These are phyloP conservation scores for Lachnellula hyalina DNA, from an alignment of 2,329 filamentous ascomycete genomes.

Conservation along the genomic window DNA sequence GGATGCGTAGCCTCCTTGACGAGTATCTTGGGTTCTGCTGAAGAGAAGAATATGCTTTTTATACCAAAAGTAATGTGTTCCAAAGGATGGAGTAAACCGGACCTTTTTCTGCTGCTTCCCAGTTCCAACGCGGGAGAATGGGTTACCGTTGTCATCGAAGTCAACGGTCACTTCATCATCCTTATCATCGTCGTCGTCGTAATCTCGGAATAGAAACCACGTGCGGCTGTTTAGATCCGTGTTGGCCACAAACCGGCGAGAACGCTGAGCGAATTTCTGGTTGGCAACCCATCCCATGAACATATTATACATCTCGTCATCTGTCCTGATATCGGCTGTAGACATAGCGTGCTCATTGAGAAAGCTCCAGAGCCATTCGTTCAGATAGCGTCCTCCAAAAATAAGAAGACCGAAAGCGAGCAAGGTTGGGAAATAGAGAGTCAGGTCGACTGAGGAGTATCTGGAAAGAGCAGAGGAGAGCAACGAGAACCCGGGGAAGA, in stretches of 20 bases:
- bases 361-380: conserved; percentile 41
- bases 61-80: conserved; percentile 66
- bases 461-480: conserved; percentile 47
- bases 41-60: conserved; percentile 53
- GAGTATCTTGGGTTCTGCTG: conserved; percentile 44
- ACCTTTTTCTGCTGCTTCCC: conserved; percentile 37
- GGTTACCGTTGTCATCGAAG: conserved; percentile 24
- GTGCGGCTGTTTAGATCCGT: conserved; percentile 52
- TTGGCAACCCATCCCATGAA: conserved; percentile 64
- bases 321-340: conserved; percentile 58
- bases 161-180: conserved; percentile 33
- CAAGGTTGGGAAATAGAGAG: conserved; percentile 55
- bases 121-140: conserved; percentile 23
- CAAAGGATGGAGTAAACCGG: conserved; percentile 63
- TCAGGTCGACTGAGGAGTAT: conserved; percentile 57
- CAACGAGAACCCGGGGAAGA: conserved; percentile 62
- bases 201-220: conserved; percentile 42
- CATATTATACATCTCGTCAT: conserved; percentile 70
- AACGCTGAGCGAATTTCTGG: conserved; percentile 54
- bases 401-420: conserved; percentile 44
- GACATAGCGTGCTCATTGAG: conserved; percentile 56
- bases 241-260: conserved; percentile 60
- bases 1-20: conserved; percentile 36
- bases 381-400: conserved; percentile 49
- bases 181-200: conserved; percentile 42